Evolutionary conservation across 176 grass and related monocot genomes (phyloP).

Genomic region (Thalia dealbata): DNA sequence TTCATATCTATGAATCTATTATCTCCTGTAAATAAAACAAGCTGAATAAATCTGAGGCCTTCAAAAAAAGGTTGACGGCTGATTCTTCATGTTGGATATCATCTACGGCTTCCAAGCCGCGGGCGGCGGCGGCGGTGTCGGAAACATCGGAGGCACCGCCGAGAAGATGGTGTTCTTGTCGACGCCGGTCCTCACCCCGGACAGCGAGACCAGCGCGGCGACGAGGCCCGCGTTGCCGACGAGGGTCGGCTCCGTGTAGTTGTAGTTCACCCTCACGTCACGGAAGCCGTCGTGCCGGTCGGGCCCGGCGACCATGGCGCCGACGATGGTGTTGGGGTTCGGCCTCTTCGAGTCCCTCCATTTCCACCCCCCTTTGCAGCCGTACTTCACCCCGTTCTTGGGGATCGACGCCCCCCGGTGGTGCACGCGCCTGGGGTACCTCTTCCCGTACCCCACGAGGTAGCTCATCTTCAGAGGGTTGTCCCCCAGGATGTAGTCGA

Average conservation of each 20-base stretch:
- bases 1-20: neutral
- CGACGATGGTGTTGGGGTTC: neutral
- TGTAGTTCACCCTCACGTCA: neutral
- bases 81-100: neutral
- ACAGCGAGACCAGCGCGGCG: neutral
- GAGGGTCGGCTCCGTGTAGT: slow-evolving; percentile 1
- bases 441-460: neutral
- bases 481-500: neutral
- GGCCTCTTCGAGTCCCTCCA: slow-evolving; percentile 5
- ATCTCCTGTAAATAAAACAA: neutral
- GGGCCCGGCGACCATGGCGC: slow-evolving; percentile 4
- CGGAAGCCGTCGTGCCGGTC: neutral
- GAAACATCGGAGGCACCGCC: slow-evolving; percentile 5
- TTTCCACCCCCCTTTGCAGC: slow-evolving; percentile 10
- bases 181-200: neutral
- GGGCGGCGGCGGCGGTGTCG: neutral
- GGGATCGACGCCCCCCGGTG: slow-evolving; percentile 5
- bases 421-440: slow-evolving; percentile 3
- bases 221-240: slow-evolving; percentile 4
- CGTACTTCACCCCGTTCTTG: neutral
- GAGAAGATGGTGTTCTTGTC: slow-evolving; percentile 11
- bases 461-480: slow-evolving; percentile 10
- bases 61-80: neutral
- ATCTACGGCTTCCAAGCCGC: slow-evolving; percentile 1
- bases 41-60: neutral